Evolutionary conservation across 2,329 filamentous ascomycete species (phyloP).

Genomic region (Ophiobolus disseminans): DNA sequence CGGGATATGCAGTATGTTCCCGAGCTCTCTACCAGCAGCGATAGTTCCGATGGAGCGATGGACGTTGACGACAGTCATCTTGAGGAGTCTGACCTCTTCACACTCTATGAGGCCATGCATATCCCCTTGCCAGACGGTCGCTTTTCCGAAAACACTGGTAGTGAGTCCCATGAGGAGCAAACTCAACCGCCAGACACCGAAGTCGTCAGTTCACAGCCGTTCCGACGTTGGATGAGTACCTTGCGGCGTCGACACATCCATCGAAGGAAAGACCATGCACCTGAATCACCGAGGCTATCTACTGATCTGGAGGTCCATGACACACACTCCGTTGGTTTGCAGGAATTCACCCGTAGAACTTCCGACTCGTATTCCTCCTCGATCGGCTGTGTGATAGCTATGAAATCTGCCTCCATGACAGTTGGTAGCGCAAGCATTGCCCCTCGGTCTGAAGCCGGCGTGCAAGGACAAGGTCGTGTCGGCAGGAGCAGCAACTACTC

Average conservation of each 20-base stretch:
- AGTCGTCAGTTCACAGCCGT: slow-evolving; percentile 54
- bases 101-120: slow-evolving; percentile 42
- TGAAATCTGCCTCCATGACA: slow-evolving; percentile 83
- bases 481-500: slow-evolving; percentile 66
- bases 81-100: slow-evolving; percentile 31
- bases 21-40: slow-evolving; percentile 13
- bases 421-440: slow-evolving; percentile 74
- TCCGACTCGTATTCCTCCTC: slow-evolving; percentile 73
- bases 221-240: slow-evolving; percentile 76
- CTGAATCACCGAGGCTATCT: slow-evolving; percentile 45
- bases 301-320: slow-evolving; percentile 36
- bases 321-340: slow-evolving; percentile 14
- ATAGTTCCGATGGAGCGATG: slow-evolving; percentile 17
- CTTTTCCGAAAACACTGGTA: slow-evolving; percentile 27
- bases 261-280: slow-evolving; percentile 45
- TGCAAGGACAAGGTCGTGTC: slow-evolving; percentile 65
- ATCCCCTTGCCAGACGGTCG: slow-evolving; percentile 34
- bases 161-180: slow-evolving; percentile 12
- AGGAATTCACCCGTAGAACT: slow-evolving; percentile 45
- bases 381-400: slow-evolving; percentile 77
- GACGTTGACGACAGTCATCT: slow-evolving; percentile 20
- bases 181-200: not conserved
- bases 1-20: slow-evolving; percentile 6
- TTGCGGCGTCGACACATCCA: slow-evolving; percentile 64
- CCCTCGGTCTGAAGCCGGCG: slow-evolving; percentile 64